A percentile compares a stretch with the other conserved stretches of the same genome.
These are phyloP conservation scores for Fomitopsis palustris DNA, from an alignment of 1,284 basidiomycete genomes.

Conservation along the genomic window DNA sequence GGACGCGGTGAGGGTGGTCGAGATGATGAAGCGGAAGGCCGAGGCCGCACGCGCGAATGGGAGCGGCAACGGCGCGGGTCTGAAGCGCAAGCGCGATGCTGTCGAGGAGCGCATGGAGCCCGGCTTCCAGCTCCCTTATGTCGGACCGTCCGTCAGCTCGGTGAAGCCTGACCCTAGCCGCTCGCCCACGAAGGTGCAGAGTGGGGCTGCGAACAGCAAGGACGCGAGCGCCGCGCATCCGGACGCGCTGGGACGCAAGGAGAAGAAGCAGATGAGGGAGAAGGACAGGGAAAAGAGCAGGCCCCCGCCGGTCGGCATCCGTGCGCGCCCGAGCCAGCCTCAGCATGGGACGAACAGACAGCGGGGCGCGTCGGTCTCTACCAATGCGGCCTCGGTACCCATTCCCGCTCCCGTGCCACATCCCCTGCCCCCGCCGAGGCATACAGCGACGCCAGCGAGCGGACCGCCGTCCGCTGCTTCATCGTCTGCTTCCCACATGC, in stretches of 20 bases:
- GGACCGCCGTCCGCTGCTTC: conserved; percentile 10
- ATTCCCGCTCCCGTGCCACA: background rate
- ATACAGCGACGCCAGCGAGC: background rate
- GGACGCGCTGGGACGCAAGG: conserved; percentile 11
- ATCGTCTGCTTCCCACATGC: conserved; percentile 5
- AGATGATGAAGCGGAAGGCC: conserved; percentile 45
- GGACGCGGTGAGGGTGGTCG: conserved; percentile 44
- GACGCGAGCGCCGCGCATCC: conserved; percentile 13
- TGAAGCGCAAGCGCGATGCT: conserved; percentile 54
- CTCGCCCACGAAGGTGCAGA: conserved; percentile 6
- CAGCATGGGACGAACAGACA: conserved; percentile 14
- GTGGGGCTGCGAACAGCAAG: background rate
- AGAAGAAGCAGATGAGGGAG: conserved; percentile 21
- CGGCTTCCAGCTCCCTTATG: conserved; percentile 46
- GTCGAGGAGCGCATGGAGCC: conserved; percentile 32
- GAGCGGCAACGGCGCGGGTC: conserved; percentile 20
- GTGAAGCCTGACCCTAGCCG: conserved; percentile 18
- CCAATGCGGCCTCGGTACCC: conserved; percentile 2
- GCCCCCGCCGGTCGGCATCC: conserved; percentile 20
- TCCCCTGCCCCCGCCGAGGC: background rate
- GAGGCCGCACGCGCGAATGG: conserved; percentile 30
- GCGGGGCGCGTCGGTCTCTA: conserved; percentile 21
- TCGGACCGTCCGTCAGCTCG: conserved; percentile 37
- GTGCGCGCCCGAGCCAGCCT: conserved; percentile 20
- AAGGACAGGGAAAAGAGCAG: conserved; percentile 14